Evolutionary conservation across 805 yeast species (phyloP).

Genomic region (Pichia phayaonensis): DNA sequence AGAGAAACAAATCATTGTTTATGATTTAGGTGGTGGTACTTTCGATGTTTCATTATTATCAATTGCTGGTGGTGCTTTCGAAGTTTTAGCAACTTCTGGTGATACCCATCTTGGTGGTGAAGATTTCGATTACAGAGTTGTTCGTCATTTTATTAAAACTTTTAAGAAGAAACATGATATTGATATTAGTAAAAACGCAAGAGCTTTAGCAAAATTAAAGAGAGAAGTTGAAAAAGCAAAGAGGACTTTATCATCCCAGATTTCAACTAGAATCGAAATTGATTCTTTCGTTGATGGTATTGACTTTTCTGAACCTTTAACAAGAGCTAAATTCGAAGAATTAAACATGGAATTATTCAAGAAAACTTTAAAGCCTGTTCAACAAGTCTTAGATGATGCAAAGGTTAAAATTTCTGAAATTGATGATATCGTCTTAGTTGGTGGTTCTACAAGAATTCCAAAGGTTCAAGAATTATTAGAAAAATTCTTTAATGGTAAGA

Average conservation of each 20-base stretch:
- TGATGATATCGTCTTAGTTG: conserved; percentile 93
- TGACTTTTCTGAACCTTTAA: conserved; percentile 89
- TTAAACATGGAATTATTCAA: conserved; percentile 87
- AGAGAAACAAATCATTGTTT: conserved; percentile 85
- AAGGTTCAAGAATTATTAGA: conserved; percentile 92
- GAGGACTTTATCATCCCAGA: conserved; percentile 91
- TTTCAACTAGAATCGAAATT: conserved; percentile 92
- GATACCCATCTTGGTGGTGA: conserved; percentile 98
- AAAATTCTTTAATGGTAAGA: conserved; percentile 86
- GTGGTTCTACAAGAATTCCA: conserved; percentile 99
- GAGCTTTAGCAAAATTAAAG: conserved; percentile 89
- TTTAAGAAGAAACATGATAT: conserved; percentile 90
- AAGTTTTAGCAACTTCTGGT: conserved; percentile 91
- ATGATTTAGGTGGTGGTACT: conserved; percentile 97
- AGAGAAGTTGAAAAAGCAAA: conserved; percentile 98
- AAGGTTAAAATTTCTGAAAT: conserved; percentile 80
- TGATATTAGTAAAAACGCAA: conserved; percentile 72
- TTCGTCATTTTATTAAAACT: conserved; percentile 75
- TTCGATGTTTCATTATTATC: conserved; percentile 85
- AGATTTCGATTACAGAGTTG: conserved; percentile 87
- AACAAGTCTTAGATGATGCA: conserved; percentile 90
- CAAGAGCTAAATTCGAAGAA: conserved; percentile 98
- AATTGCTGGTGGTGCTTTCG: conserved; percentile 87
- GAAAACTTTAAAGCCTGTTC: conserved; percentile 93
- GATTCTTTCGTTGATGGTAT: conserved; percentile 92